phyloP scores from a whole-genome alignment of 1,284 basidiomycete genomes.

The Inonotus obliquus region DNA sequence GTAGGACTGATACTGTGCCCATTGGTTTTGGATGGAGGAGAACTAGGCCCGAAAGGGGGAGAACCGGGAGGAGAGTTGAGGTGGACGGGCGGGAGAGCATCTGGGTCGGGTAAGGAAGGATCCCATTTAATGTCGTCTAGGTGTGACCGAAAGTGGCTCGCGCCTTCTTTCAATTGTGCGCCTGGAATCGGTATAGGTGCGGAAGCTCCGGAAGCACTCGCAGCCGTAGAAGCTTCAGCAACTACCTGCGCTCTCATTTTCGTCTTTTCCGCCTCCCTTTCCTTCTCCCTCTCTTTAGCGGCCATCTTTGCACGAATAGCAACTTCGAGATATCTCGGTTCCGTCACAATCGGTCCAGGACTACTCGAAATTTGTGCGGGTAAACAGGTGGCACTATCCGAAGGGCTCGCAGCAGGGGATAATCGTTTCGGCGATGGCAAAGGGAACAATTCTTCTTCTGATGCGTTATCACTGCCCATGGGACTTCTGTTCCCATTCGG shows the following conservation, averaged over 20 bases:
- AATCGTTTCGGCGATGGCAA: conserved; percentile 21
- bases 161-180: not conserved
- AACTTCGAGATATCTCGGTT: conserved; percentile 13
- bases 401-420: conserved; percentile 13
- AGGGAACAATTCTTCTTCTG: conserved; percentile 21
- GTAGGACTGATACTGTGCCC: not conserved
- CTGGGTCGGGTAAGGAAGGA: conserved; percentile 12
- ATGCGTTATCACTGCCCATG: conserved; percentile 12
- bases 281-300: not conserved
- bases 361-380: not conserved
- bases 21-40: not conserved
- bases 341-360: not conserved
- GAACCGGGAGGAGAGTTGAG: conserved; percentile 11
- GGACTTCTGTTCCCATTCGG: not conserved
- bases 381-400: conserved; percentile 12
- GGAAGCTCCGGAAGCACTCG: not conserved
- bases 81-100: conserved; percentile 10
- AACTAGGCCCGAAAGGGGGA: not conserved
- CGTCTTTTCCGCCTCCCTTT: not conserved
- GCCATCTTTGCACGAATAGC: conserved; percentile 16
- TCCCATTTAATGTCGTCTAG: conserved; percentile 16
- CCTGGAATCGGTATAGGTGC: conserved; percentile 7
- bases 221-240: not conserved
- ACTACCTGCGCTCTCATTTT: not conserved
- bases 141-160: conserved; percentile 6